These are phyloP conservation scores for Arthroderma uncinatum DNA, from an alignment of 2,329 filamentous ascomycete genomes.

Conservation along the genomic window DNA sequence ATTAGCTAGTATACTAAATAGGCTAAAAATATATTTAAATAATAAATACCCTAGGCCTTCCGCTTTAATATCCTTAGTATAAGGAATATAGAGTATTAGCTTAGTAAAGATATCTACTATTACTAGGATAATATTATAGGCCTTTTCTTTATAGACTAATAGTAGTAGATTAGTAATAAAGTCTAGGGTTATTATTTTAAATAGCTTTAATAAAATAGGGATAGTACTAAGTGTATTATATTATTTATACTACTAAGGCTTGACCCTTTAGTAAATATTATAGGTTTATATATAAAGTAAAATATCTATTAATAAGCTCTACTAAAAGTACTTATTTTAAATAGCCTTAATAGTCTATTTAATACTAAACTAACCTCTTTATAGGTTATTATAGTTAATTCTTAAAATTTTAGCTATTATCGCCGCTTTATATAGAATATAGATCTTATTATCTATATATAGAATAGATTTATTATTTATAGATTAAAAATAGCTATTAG, in stretches of 20 bases:
- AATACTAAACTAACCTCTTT: not conserved
- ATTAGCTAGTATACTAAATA: not conserved
- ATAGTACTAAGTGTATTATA: not conserved
- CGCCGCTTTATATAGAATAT: not conserved
- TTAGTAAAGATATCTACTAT: not conserved
- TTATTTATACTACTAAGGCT: not conserved
- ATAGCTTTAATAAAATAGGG: not conserved
- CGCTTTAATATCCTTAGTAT: not conserved
- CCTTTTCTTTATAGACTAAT: not conserved
- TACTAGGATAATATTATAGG: not conserved
- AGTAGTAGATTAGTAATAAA: not conserved
- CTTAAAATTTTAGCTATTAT: not conserved
- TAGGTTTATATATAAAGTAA: not conserved
- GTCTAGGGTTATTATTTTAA: not conserved
- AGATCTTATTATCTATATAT: not conserved
- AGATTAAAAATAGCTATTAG: not conserved
- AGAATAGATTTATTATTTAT: not conserved
- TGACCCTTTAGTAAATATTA: not conserved
- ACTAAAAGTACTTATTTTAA: not conserved
- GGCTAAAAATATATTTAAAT: not conserved
- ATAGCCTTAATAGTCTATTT: not conserved
- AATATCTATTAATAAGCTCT: not conserved
- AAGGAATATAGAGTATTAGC: not conserved
- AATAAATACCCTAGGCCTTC: not conserved
- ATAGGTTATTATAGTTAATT: not conserved